Conservation (phyloP, 257 asterid genomes). For the Cynanchum wilfordii region DNA sequence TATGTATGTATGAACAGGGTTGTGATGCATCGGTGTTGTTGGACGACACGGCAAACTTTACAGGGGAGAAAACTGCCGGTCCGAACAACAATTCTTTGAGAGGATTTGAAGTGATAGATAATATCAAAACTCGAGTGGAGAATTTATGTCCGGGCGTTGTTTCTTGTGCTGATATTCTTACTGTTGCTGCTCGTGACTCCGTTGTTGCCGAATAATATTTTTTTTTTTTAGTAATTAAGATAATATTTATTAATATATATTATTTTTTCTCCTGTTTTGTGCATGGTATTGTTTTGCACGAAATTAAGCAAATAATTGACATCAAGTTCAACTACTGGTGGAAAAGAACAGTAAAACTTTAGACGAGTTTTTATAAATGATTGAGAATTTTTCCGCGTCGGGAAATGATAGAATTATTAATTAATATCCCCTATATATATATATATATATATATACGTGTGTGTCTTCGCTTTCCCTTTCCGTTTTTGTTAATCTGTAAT, state of each 20-base stretch:
- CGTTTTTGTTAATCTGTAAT: not conserved
- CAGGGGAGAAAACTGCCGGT: conserved; percentile 61
- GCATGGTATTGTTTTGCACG: not conserved
- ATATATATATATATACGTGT: not conserved
- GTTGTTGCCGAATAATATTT: conserved; percentile 39
- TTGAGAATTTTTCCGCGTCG: not conserved
- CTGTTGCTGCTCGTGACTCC: conserved; percentile 68
- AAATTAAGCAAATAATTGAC: not conserved
- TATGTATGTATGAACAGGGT: conserved; percentile 35
- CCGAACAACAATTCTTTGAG: conserved; percentile 66
- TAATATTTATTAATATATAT: not conserved
- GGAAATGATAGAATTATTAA: not conserved
- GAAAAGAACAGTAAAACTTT: not conserved
- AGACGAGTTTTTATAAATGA: not conserved
- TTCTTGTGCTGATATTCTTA: conserved; percentile 72
- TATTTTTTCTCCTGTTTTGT: not conserved
- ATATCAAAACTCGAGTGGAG: conserved; percentile 58
- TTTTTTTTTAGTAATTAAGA: not conserved
- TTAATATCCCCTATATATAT: no score
- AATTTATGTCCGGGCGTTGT: conserved; percentile 40
- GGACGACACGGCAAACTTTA: conserved; percentile 53
- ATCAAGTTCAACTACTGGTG: not conserved
- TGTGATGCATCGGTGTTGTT: conserved; percentile 74
- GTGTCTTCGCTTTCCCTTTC: no score
- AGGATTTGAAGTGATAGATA: conserved; percentile 66